Evolutionary conservation across 192 early-diverging fungal species (phyloP), one percentile per base, ranked within the genome.

Genomic region (Dispira simplex): DNA sequence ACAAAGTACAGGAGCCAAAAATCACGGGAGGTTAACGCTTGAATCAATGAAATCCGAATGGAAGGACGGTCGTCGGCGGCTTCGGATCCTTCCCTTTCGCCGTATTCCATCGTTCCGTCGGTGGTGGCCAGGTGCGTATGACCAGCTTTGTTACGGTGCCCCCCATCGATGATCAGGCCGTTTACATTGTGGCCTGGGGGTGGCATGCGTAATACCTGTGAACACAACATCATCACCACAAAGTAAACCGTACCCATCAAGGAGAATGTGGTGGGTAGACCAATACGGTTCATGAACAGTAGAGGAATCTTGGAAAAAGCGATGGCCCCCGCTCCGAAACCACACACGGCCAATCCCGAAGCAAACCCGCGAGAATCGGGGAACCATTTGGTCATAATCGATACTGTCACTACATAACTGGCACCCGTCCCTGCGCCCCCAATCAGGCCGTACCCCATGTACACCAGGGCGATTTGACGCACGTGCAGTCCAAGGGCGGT

Each of bases 301-400:
- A 70, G 67, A 21, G 85, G 85, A 11, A 85, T 71, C 64, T 79
- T 85, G 53, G 83, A 83, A 27, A 85, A 78, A 16, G 83, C 83
- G 49, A 87, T 83, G 0, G 81, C 75, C 0, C 88, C 88, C 60
- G 77, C 81, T 14, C 88, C 88, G 65, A 90, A 90, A 21, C 86
- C 88, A 64, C 83, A 83, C 51, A 88, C 86, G 4, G 88, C 88
- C 53, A 87, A 71, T 18, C 86, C 88, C 9, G 85, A 82, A 8
- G 88, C 83, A 58, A 88, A 65, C 18, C 88, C 88, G 26, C 88
- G 86, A 26, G 78, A 69, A 28, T 81, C 81, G 8, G 88, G 88
- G 69, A 85, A 90, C 86, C 86, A 90, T 66, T 90, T 84, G 63
- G 85, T 85, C 16, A 90, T 78, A 1, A 83, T 82, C 57, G 81